Evolutionary conservation across 2,329 filamentous ascomycete genomes (phyloP).

Genomic region (Metarhizium guizhouense): DNA sequence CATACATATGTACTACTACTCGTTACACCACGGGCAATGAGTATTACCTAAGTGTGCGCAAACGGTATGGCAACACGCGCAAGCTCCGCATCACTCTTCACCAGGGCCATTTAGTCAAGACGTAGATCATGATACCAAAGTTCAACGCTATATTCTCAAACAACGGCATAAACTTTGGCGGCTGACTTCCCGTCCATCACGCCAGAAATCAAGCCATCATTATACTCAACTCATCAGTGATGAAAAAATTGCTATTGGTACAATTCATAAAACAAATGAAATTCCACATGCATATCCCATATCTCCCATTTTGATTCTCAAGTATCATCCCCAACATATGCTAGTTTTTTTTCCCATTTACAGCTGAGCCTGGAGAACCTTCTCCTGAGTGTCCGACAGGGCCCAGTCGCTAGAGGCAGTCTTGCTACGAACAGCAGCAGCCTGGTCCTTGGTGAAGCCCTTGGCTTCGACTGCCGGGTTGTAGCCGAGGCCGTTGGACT

Average conservation of each 20-base stretch:
- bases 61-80: too few relatives aligned
- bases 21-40: too few relatives aligned
- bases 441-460: slow-evolving; percentile 76
- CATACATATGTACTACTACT: too few relatives aligned
- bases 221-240: neutral
- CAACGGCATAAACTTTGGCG: neutral
- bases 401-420: slow-evolving; percentile 61
- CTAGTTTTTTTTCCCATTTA: neutral
- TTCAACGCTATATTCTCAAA: neutral
- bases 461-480: slow-evolving; percentile 86
- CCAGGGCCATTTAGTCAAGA: too few relatives aligned
- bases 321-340: neutral
- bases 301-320: too few relatives aligned
- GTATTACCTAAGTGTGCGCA: too few relatives aligned
- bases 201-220: neutral
- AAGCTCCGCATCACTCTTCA: too few relatives aligned
- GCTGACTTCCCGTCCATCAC: neutral
- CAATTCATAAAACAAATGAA: neutral
- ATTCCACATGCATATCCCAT: neutral
- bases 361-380: slow-evolving; percentile 19
- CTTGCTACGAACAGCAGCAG: slow-evolving; percentile 61
- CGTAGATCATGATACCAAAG: neutral
- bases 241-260: neutral
- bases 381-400: slow-evolving; percentile 51
- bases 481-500: slow-evolving; percentile 66